These are phyloP conservation scores for Ustulina deusta DNA, from an alignment of 2,329 filamentous ascomycete genomes.

Conservation along the genomic window DNA sequence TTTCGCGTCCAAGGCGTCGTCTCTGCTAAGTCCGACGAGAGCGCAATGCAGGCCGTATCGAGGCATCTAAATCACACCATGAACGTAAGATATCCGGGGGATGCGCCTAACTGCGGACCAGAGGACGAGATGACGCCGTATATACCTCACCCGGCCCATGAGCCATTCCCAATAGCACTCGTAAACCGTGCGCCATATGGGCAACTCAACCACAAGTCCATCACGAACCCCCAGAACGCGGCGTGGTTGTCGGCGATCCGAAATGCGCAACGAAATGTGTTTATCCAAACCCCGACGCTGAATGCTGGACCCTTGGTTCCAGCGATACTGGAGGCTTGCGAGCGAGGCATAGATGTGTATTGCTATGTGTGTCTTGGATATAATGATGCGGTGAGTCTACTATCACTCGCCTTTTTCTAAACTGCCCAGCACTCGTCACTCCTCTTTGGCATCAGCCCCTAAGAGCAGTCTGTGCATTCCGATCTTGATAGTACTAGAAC, in stretches of 20 bases:
- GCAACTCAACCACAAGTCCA: constrained; percentile 68
- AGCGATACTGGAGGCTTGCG: constrained; percentile 72
- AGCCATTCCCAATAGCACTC: constrained; percentile 76
- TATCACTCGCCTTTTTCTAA: constrained; percentile 8
- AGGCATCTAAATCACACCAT: constrained; percentile 74
- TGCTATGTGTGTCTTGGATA: constrained; percentile 83
- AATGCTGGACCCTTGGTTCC: constrained; percentile 77
- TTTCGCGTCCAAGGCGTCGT: constrained; percentile 70
- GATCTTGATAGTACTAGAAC: neutral
- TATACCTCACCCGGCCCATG: constrained; percentile 64
- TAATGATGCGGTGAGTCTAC: constrained; percentile 71
- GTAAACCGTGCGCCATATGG: constrained; percentile 78
- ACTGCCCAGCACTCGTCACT: neutral
- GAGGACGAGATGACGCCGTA: constrained; percentile 75
- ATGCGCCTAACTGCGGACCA: constrained; percentile 65
- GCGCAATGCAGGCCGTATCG: constrained; percentile 68
- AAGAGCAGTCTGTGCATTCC: neutral
- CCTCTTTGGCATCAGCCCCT: neutral
- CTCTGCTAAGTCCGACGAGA: constrained; percentile 62
- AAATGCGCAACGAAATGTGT: constrained; percentile 72
- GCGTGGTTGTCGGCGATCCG: constrained; percentile 77
- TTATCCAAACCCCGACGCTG: constrained; percentile 82
- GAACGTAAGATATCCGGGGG: constrained; percentile 61
- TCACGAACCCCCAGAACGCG: constrained; percentile 78
- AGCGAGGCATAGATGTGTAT: constrained; percentile 74